A percentile compares a stretch with the other conserved stretches of the same genome.
These are phyloP conservation scores for Kodamaea nitidulidarum DNA, from an alignment of 805 yeast genomes.

Conservation along the genomic window DNA sequence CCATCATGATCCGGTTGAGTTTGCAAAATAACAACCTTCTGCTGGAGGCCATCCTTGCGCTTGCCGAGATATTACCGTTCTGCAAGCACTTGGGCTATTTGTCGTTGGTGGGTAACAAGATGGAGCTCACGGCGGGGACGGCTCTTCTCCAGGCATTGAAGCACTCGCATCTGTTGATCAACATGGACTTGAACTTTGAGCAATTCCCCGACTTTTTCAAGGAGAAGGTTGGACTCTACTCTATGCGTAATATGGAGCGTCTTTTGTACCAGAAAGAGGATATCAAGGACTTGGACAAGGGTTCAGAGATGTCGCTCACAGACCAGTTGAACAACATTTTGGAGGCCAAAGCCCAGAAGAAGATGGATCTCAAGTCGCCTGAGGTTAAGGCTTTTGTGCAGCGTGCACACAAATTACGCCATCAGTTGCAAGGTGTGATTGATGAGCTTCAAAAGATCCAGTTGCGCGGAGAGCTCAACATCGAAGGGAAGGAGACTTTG, in stretches of 20 bases:
- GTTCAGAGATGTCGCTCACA: slow-evolving; percentile 21
- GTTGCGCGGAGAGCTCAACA: slow-evolving; percentile 48
- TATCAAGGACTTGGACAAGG: slow-evolving; percentile 8
- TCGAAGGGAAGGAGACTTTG: slow-evolving; percentile 73
- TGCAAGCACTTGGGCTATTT: slow-evolving; percentile 65
- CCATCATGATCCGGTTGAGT: slow-evolving; percentile 60
- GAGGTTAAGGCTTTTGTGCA: slow-evolving; percentile 28
- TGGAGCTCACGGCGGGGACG: slow-evolving; percentile 58
- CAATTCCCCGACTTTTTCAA: slow-evolving; percentile 57
- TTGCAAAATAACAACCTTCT: slow-evolving; percentile 64
- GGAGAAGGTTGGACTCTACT: slow-evolving; percentile 70
- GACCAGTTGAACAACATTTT: slow-evolving; percentile 28
- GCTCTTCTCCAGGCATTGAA: slow-evolving; percentile 69
- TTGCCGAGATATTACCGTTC: slow-evolving; percentile 67
- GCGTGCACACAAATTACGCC: slow-evolving; percentile 26
- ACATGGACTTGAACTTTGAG: slow-evolving; percentile 67
- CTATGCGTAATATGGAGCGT: slow-evolving; percentile 77
- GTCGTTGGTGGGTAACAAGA: slow-evolving; percentile 60
- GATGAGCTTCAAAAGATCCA: slow-evolving; percentile 58
- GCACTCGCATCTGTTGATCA: slow-evolving; percentile 59
- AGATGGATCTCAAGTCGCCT: slow-evolving; percentile 30
- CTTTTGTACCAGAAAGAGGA: slow-evolving; percentile 35
- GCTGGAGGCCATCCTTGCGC: slow-evolving; percentile 49
- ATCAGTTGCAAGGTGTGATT: slow-evolving; percentile 29
- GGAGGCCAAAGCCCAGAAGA: slow-evolving; percentile 28